A percentile compares a stretch with the other conserved stretches of the same genome.
Evolutionary conservation across 2,329 filamentous ascomycete species (phyloP).

Genomic region (Nannizziopsis barbatae): DNA sequence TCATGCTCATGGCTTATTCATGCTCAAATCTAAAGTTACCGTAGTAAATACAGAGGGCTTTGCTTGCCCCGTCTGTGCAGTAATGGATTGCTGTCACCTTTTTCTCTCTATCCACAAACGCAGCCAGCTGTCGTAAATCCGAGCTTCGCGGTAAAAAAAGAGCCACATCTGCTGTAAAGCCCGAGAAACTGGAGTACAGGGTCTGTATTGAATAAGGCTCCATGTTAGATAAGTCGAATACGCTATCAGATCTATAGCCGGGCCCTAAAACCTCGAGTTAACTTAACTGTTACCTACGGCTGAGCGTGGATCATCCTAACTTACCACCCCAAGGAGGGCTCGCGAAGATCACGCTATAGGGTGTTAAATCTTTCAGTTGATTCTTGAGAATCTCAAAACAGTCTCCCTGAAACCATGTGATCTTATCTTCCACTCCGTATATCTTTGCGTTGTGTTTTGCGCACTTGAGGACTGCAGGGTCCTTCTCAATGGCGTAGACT

Average conservation of each 20-base stretch:
- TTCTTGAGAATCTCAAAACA: constrained; percentile 61
- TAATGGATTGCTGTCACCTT: constrained; percentile 77
- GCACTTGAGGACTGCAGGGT: constrained; percentile 69
- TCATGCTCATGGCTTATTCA: constrained; percentile 4
- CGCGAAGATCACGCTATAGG: constrained; percentile 53
- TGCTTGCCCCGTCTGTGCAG: constrained; percentile 80
- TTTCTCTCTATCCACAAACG: constrained; percentile 34
- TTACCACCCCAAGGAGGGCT: constrained; percentile 65
- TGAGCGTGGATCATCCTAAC: constrained; percentile 14
- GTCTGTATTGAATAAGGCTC: constrained; percentile 64
- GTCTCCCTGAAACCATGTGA: constrained; percentile 79
- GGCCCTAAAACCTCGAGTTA: constrained; percentile 39
- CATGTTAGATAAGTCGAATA: constrained; percentile 81
- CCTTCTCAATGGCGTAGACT: constrained; percentile 80
- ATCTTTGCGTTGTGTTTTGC: constrained; percentile 84
- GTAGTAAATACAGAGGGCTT: constrained; percentile 53
- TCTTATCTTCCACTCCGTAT: constrained; percentile 65
- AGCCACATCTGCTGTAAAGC: constrained; percentile 45
- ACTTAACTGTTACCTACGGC: background rate
- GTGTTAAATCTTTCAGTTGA: constrained; percentile 38
- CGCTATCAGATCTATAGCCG: constrained; percentile 50
- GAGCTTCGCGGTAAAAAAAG: constrained; percentile 80
- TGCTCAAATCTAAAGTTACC: constrained; percentile 39
- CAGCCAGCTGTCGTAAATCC: constrained; percentile 66
- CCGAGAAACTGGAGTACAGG: constrained; percentile 52